Evolutionary conservation across 208 protist genomes (phyloP).

Genomic region (Blechomonas ayalai): DNA sequence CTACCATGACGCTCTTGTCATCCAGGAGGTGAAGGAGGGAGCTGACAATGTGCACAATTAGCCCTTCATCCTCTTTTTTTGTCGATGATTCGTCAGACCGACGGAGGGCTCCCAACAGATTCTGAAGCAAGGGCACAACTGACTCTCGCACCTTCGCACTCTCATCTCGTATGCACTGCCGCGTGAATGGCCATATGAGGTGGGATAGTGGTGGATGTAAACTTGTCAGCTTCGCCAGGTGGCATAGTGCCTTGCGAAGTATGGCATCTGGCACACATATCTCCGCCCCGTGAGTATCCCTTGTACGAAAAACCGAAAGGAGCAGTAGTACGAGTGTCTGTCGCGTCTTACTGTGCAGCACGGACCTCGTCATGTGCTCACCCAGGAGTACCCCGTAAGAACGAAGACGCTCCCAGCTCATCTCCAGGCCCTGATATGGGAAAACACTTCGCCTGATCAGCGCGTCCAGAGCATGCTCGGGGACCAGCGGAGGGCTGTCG

Average conservation of each 20-base stretch:
- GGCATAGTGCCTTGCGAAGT: conserved; percentile 33
- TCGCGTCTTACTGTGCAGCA: conserved; percentile 34
- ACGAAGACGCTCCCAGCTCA: conserved; percentile 20
- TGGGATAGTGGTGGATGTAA: conserved; percentile 49
- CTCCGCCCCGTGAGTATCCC: conserved; percentile 28
- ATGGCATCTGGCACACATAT: conserved; percentile 26
- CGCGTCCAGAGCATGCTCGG: conserved; percentile 13
- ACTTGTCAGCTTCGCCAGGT: conserved; percentile 43
- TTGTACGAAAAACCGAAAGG: conserved; percentile 55
- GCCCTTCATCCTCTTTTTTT: conserved; percentile 13
- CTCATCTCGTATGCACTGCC: conserved; percentile 57
- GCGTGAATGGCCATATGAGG: conserved; percentile 62
- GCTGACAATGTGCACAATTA: conserved; percentile 47
- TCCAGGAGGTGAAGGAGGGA: conserved; percentile 63
- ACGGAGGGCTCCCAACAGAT: conserved; percentile 16
- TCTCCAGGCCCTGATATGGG: conserved; percentile 10
- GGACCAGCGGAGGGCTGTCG: conserved; percentile 1
- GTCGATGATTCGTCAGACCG: too few species aligned
- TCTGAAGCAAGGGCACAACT: conserved; percentile 65
- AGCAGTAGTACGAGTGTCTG: conserved; percentile 49
- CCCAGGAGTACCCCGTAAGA: conserved; percentile 26
- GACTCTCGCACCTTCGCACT: conserved; percentile 70
- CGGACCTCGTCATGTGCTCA: conserved; percentile 24
- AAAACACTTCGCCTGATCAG: conserved; percentile 15
- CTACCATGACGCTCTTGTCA: conserved; percentile 63